These are phyloP conservation scores for Ophiostoma himal-ulmi DNA, from an alignment of 2,329 filamentous ascomycete species.

Conservation along the genomic window DNA sequence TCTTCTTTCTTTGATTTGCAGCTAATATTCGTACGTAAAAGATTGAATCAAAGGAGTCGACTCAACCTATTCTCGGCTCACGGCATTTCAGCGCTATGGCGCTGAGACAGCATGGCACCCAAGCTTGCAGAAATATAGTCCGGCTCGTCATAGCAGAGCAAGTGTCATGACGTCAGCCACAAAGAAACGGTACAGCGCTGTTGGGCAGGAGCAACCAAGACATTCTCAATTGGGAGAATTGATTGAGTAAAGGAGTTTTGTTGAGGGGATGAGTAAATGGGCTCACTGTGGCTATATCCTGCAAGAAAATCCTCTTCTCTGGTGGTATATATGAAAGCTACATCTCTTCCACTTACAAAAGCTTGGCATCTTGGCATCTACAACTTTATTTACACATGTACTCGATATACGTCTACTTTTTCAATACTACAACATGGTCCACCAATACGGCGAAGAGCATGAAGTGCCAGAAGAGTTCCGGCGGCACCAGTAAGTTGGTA, in stretches of 20 bases:
- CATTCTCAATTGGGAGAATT: background rate
- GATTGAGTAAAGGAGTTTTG: too few relatives aligned
- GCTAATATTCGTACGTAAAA: background rate
- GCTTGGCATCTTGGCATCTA: slow-evolving; percentile 4
- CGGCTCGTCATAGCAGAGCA: background rate
- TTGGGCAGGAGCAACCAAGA: background rate
- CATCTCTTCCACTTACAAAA: background rate
- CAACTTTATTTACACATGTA: background rate
- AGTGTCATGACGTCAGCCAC: slow-evolving; percentile 5
- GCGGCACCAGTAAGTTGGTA: slow-evolving; percentile 39
- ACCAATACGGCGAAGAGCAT: slow-evolving; percentile 46
- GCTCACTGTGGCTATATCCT: too few relatives aligned
- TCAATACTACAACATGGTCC: slow-evolving; percentile 35
- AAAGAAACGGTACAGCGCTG: background rate
- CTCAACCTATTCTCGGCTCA: too few relatives aligned
- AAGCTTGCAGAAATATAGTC: background rate
- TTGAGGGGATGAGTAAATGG: too few relatives aligned
- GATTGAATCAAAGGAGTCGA: background rate
- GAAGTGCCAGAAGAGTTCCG: slow-evolving; percentile 46
- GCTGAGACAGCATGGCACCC: background rate
- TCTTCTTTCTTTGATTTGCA: background rate
- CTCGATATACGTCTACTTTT: background rate
- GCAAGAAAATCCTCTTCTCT: too few relatives aligned
- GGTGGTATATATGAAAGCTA: background rate
- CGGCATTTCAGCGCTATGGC: too few relatives aligned